phyloP scores from a whole-genome alignment of 2,329 filamentous ascomycete species.

The Venturia oleaginea region DNA sequence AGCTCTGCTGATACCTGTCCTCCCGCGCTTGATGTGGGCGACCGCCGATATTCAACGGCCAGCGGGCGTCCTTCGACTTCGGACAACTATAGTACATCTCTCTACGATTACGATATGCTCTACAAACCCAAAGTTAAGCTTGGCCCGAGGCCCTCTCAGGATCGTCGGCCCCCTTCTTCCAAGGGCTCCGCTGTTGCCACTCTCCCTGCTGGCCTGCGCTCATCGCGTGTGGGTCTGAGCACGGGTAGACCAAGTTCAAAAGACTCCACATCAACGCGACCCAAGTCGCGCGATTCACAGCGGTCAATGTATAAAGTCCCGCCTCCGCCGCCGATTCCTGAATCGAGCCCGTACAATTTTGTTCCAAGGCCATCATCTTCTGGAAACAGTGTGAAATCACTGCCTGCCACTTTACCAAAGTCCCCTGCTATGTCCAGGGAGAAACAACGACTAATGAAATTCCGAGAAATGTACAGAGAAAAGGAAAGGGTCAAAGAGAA shows the following conservation, averaged over 20 bases:
- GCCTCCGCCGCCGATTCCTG: constrained; percentile 26
- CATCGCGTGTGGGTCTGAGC: constrained; percentile 7
- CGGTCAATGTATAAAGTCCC: constrained; percentile 25
- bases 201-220: constrained; percentile 62
- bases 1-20: not conserved
- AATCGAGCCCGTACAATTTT: constrained; percentile 17
- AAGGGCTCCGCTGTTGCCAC: constrained; percentile 60
- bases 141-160: constrained; percentile 72
- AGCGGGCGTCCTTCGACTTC: constrained; percentile 30
- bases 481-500: constrained; percentile 19
- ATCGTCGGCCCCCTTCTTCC: constrained; percentile 14
- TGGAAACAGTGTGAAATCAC: constrained; percentile 30
- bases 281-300: constrained; percentile 13
- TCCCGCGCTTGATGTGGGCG: constrained; percentile 20
- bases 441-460: constrained; percentile 88
- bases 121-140: constrained; percentile 79
- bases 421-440: constrained; percentile 66
- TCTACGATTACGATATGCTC: constrained; percentile 29
- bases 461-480: constrained; percentile 79
- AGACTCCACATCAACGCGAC: constrained; percentile 5
- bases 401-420: constrained; percentile 34
- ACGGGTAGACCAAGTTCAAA: constrained; percentile 5
- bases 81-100: constrained; percentile 37
- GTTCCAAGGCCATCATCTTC: constrained; percentile 20
- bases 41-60: constrained; percentile 36